Percentiles rank a stretch among this genome's conserved stretches.
Evolutionary conservation across 176 grass and related monocot genomes (phyloP).

Genomic region (Elaeis guineensis): DNA sequence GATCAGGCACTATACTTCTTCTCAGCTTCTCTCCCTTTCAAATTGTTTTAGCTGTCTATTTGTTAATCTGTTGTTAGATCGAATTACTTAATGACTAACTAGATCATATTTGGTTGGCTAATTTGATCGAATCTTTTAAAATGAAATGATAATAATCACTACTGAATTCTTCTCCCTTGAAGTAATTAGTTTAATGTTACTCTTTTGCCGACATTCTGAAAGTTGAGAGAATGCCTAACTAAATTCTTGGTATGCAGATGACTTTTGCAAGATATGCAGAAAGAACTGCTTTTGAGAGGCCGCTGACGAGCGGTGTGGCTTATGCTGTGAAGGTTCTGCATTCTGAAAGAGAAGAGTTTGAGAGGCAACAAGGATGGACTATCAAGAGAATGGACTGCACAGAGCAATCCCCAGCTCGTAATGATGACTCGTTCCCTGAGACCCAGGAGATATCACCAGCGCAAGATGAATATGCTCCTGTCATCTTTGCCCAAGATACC

Average conservation of each 20-base stretch:
- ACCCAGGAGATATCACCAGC: slow-evolving; percentile 28
- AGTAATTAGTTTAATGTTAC: no score
- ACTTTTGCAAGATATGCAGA: slow-evolving; percentile 94
- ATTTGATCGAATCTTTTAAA: no score
- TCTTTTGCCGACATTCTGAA: no score
- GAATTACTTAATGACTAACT: no score
- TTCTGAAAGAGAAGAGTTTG: slow-evolving; percentile 76
- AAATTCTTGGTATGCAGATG: slow-evolving; percentile 30
- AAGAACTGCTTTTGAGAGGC: slow-evolving; percentile 95
- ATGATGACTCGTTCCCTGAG: slow-evolving; percentile 40
- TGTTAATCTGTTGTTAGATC: no score
- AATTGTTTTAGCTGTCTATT: no score
- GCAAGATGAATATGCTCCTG: slow-evolving; percentile 81
- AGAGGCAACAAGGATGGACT: slow-evolving; percentile 75
- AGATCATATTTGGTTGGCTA: no score
- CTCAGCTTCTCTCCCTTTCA: background rate
- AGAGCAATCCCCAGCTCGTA: slow-evolving; percentile 37
- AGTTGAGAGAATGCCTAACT: background rate
- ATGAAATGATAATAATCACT: no score
- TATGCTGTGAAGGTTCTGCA: slow-evolving; percentile 81
- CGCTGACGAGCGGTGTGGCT: slow-evolving; percentile 92
- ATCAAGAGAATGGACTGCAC: slow-evolving; percentile 95
- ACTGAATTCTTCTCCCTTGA: background rate
- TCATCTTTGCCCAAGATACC: slow-evolving; percentile 92
- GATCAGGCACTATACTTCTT: slow-evolving; percentile 53